Evolutionary conservation across 2,329 filamentous ascomycete species (phyloP), one percentile per base, ranked within the genome.

Genomic region (Chlorencoelia australis): DNA sequence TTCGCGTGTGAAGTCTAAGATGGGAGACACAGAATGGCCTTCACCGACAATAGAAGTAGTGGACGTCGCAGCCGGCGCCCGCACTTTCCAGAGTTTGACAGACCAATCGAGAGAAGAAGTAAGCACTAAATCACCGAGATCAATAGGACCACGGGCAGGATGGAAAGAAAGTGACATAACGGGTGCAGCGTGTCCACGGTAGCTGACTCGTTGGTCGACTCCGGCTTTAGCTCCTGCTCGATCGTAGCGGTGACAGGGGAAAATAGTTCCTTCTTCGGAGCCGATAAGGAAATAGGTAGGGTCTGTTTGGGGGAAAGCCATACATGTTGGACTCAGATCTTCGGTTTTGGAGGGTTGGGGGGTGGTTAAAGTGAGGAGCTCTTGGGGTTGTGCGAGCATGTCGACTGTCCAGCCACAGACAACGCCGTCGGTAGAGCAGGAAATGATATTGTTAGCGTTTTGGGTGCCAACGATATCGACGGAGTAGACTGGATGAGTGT

Each of bases 401-500:
- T 98, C 93, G 46, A 95, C 86, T 37, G 84, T 88, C 91, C 91
- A 98, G 31, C 88, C 85, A 59, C 91, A 98, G 27, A 96, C 86
- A 7, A 94, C 86, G 37, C 91, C 91, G 55, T 98, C 91, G 1
- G 91, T 98, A 1, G 87, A 95, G 58, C 86, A 89, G 21, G 88
- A 95, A 51, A 98, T 83, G 57, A 98, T 94, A 60, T 96, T 98
- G 65, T 95, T 94, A 41, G 91, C 91, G 58, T 98, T 98, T 56
- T 96, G 91, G 1, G 93, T 98, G 46, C 91, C 91, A 33, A 98
- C 86, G 37, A 98, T 93, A 44, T 91, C 84, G 39, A 98, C 77
- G 25, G 82, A 87, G 65, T 98, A 98, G 45, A 98, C 83, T 0
- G 91, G 91, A 55, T 98, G 91, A 6, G 91, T 94, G 59, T 98